Base-by-base conservation (phyloP, 148 eudicot genomes). In the Bassia scoparia region DNA sequence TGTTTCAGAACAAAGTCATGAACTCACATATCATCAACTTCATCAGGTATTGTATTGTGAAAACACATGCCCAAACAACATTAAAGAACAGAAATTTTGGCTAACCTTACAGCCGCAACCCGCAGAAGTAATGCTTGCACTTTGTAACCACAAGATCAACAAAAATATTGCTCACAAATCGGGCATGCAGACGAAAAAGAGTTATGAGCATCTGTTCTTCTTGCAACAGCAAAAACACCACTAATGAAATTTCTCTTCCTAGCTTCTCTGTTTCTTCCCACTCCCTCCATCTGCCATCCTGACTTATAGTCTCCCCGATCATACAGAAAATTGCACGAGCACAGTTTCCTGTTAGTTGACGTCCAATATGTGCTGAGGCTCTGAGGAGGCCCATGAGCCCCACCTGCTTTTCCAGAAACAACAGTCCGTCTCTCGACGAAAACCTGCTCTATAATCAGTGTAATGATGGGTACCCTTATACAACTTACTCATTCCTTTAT, bases 281-380 rank as follows among this genome's bases (percentile, higher is more conserved):
- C 67, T 94, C 98, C 87, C 69, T 94, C 97, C 80, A 94, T 33
- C 78, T 89, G 97, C 98, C 98, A 94, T 23, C 98, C 98, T 0
- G 97, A 84, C 82, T 94, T 94, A 69, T 94, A 91, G 82, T 94
- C 98, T 49, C 97, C 98, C 24, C 97, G 84, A 71, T 94, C 98
- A 76, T 94, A 96, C 93, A 94, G 87, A 84, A 94, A 94, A 82
- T 94, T 94, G 70, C 98, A 94, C 6, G 97, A 80, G 84, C 98
- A 89, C 97, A 94, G 59, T 91, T 91, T 53, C 97, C 96, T 2
- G 98, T 91, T 77, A 91, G 96, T 88, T 21, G 97, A 91, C 0
- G 98, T 69, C 97, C 86, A 34, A 94, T 94, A 76, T 94, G 97
- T 53, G 98, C 97, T 11, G 98, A 91, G 59, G 98, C 96, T 81